Conservation (phyloP, 805 yeast species). For the Pichia pseudocactophila region DNA sequence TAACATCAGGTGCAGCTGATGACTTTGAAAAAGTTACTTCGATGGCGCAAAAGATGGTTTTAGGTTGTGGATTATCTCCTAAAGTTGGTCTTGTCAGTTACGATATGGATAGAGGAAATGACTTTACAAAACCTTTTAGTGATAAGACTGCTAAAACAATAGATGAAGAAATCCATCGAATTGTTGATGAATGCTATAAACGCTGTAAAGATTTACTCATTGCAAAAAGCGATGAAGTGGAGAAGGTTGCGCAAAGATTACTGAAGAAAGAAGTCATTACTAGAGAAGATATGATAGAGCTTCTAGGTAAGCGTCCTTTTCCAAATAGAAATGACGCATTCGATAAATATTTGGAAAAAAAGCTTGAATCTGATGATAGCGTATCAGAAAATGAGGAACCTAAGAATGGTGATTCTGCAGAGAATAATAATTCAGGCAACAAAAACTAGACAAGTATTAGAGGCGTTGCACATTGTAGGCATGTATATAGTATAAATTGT, state of each 20-base stretch:
- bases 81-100: slow-evolving; percentile 56
- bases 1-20: slow-evolving; percentile 87
- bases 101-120: slow-evolving; percentile 41
- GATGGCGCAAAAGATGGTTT: slow-evolving; percentile 86
- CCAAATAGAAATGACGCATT: slow-evolving; percentile 79
- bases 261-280: slow-evolving; percentile 69
- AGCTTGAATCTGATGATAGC: slow-evolving; percentile 9
- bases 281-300: slow-evolving; percentile 68
- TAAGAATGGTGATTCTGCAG: background rate
- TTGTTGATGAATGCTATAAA: slow-evolving; percentile 56
- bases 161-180: slow-evolving; percentile 59
- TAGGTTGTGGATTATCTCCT: slow-evolving; percentile 80
- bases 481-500: no score
- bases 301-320: slow-evolving; percentile 73
- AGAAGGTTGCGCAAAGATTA: slow-evolving; percentile 65
- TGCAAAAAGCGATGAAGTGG: slow-evolving; percentile 54
- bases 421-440: background rate
- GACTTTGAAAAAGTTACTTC: slow-evolving; percentile 87
- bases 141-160: slow-evolving; percentile 61
- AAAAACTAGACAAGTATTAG: background rate
- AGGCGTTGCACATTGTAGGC: no score
- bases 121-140: slow-evolving; percentile 56
- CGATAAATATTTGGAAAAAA: slow-evolving; percentile 65
- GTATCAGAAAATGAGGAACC: slow-evolving; percentile 1
- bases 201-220: slow-evolving; percentile 47